Percentiles rank a stretch among this genome's conserved stretches.
Conservation (phyloP, 768 basidiomycete genomes). For the Baorangia bicolor region DNA sequence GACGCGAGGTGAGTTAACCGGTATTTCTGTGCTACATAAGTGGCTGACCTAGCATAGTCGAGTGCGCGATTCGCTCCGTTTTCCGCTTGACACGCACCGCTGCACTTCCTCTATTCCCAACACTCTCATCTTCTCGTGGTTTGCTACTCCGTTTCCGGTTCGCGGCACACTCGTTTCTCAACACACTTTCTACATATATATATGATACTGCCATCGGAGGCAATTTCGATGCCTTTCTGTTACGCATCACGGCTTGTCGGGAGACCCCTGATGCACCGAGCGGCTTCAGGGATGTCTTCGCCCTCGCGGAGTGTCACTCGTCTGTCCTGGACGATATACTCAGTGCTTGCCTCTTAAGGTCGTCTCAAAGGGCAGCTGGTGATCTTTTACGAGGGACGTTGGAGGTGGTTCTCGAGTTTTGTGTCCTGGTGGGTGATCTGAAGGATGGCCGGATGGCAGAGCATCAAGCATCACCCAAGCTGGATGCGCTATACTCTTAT, state of each 20-base stretch:
- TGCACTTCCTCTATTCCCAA: slow-evolving; percentile 54
- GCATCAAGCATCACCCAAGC: slow-evolving; percentile 56
- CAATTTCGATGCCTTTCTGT: slow-evolving; percentile 71
- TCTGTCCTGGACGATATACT: slow-evolving; percentile 70
- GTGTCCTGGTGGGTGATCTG: slow-evolving; percentile 62
- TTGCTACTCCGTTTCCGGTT: slow-evolving; percentile 72
- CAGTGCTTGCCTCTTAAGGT: slow-evolving; percentile 69
- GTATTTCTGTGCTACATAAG: not conserved
- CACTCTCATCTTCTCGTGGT: slow-evolving; percentile 49
- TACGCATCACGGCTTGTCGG: slow-evolving; percentile 33
- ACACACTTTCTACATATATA: slow-evolving; percentile 65
- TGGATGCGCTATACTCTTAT: slow-evolving; percentile 52
- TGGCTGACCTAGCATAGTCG: slow-evolving; percentile 43
- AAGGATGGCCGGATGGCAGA: slow-evolving; percentile 55
- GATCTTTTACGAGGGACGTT: slow-evolving; percentile 63
- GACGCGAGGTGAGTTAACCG: slow-evolving; percentile 58
- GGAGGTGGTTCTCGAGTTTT: slow-evolving; percentile 66
- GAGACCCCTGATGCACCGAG: slow-evolving; percentile 14
- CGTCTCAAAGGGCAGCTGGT: slow-evolving; percentile 62
- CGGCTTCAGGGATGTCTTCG: slow-evolving; percentile 69
- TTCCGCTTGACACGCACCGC: slow-evolving; percentile 58
- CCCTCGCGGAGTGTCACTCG: slow-evolving; percentile 67
- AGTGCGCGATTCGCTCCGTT: slow-evolving; percentile 61
- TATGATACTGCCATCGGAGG: slow-evolving; percentile 80
- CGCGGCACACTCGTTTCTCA: slow-evolving; percentile 67